Evolutionary conservation across 2,329 filamentous ascomycete species (phyloP).

Genomic region (Aspergillus quadrilineatus): DNA sequence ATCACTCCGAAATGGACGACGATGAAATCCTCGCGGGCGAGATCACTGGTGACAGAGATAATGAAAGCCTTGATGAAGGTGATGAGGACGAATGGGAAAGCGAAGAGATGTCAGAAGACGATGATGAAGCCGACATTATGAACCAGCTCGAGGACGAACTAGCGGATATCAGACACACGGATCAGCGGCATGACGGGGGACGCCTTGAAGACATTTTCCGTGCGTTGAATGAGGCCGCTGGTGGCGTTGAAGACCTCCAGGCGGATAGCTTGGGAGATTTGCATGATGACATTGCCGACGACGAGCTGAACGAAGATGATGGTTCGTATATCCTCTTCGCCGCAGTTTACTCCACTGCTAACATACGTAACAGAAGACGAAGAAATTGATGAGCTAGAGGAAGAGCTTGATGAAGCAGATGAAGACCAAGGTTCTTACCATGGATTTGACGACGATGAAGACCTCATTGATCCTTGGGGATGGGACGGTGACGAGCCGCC

Average conservation of each 20-base stretch:
- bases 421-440: constrained; percentile 45
- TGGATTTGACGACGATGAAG: constrained; percentile 41
- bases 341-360: constrained; percentile 15
- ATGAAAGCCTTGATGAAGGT: constrained; percentile 48
- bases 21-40: constrained; percentile 54
- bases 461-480: constrained; percentile 47
- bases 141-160: constrained; percentile 45
- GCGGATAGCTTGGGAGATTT: constrained; percentile 50
- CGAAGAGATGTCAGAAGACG: constrained; percentile 48
- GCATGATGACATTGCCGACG: constrained; percentile 49
- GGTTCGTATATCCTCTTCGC: constrained; percentile 39
- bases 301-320: constrained; percentile 60
- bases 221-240: constrained; percentile 42
- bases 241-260: constrained; percentile 45
- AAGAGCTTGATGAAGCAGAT: constrained; percentile 47
- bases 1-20: constrained; percentile 61
- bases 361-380: constrained; percentile 58
- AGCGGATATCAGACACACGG: constrained; percentile 41
- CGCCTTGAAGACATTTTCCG: constrained; percentile 49
- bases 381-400: constrained; percentile 47
- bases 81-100: constrained; percentile 53
- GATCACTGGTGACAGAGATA: constrained; percentile 57
- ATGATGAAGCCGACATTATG: constrained; percentile 47
- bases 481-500: constrained; percentile 56
- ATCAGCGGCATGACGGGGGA: constrained; percentile 43